Percentiles rank a stretch among this genome's conserved stretches.
Evolutionary conservation across 805 yeast species (phyloP).

Genomic region (Blastobotrys attinorum): DNA sequence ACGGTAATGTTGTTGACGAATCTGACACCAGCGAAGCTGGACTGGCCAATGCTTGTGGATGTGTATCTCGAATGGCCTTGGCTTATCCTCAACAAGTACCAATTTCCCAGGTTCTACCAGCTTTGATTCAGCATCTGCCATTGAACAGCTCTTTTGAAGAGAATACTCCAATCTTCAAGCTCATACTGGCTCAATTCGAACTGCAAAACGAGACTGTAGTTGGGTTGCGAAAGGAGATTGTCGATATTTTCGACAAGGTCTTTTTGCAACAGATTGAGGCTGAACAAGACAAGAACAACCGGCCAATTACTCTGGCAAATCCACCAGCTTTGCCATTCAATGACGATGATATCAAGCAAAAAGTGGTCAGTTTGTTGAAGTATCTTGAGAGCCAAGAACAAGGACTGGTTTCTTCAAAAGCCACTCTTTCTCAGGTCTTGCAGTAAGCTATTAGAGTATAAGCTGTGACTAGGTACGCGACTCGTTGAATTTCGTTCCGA

Average conservation of each 20-base stretch:
- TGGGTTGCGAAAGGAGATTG: conserved; percentile 33
- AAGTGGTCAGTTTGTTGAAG: conserved; percentile 64
- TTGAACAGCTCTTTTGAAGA: conserved; percentile 85
- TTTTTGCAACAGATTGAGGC: conserved; percentile 71
- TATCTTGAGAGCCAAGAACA: conserved; percentile 57
- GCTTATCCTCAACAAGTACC: conserved; percentile 68
- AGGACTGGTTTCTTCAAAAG: conserved; percentile 31
- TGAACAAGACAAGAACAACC: conserved; percentile 24
- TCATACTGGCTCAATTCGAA: conserved; percentile 66
- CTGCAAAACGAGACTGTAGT: conserved; percentile 48
- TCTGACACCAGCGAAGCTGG: conserved; percentile 80
- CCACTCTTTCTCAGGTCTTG: neutral
- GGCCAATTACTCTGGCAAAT: conserved; percentile 35
- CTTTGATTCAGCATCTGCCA: conserved; percentile 71
- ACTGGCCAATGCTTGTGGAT: conserved; percentile 92
- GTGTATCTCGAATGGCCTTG: conserved; percentile 86
- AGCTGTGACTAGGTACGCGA: too few relatives aligned
- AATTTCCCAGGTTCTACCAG: conserved; percentile 65
- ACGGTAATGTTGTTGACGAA: conserved; percentile 45
- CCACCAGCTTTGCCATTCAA: conserved; percentile 50
- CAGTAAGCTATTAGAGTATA: too few relatives aligned
- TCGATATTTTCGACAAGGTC: conserved; percentile 60
- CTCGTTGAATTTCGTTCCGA: too few relatives aligned
- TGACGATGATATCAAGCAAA: conserved; percentile 52
- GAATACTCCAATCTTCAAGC: conserved; percentile 79